Conservation (phyloP, 2,329 filamentous ascomycete species). For the Epichloe uncinata region DNA sequence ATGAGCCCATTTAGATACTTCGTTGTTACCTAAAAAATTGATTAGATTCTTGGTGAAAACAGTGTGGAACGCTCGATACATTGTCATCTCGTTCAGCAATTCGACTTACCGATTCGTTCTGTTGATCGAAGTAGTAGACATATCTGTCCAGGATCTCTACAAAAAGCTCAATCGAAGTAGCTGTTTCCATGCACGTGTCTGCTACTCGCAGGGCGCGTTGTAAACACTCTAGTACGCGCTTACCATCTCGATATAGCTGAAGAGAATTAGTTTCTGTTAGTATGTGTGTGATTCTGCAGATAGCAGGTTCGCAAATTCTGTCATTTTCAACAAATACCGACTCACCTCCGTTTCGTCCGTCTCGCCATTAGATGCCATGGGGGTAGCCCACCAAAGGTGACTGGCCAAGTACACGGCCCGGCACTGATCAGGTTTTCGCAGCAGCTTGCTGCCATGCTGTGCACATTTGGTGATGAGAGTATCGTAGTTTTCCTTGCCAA, state of each 20-base stretch:
- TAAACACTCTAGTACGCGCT: slow-evolving; percentile 89
- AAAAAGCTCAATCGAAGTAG: slow-evolving; percentile 86
- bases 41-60: slow-evolving; percentile 7
- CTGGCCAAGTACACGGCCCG: slow-evolving; percentile 92
- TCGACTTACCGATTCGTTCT: slow-evolving; percentile 71
- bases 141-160: slow-evolving; percentile 97
- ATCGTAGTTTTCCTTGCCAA: slow-evolving; percentile 95
- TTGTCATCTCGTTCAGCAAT: not conserved
- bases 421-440: slow-evolving; percentile 97
- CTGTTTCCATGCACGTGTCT: slow-evolving; percentile 97
- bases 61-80: not conserved
- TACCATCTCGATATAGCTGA: slow-evolving; percentile 91
- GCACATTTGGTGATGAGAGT: slow-evolving; percentile 97
- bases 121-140: slow-evolving; percentile 98
- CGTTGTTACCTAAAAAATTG: slow-evolving; percentile 53
- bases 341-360: slow-evolving; percentile 65
- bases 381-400: slow-evolving; percentile 91
- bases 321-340: not conserved
- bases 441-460: slow-evolving; percentile 86
- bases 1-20: slow-evolving; percentile 98
- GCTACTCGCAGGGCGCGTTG: slow-evolving; percentile 91
- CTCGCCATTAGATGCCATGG: slow-evolving; percentile 62
- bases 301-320: not conserved
- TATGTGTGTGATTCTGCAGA: too few relatives aligned
- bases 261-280: slow-evolving; percentile 9